A percentile compares a stretch with the other conserved stretches of the same genome.
Evolutionary conservation across 139 green algal species (phyloP).

Genomic region (Desmodesmus armatus): DNA sequence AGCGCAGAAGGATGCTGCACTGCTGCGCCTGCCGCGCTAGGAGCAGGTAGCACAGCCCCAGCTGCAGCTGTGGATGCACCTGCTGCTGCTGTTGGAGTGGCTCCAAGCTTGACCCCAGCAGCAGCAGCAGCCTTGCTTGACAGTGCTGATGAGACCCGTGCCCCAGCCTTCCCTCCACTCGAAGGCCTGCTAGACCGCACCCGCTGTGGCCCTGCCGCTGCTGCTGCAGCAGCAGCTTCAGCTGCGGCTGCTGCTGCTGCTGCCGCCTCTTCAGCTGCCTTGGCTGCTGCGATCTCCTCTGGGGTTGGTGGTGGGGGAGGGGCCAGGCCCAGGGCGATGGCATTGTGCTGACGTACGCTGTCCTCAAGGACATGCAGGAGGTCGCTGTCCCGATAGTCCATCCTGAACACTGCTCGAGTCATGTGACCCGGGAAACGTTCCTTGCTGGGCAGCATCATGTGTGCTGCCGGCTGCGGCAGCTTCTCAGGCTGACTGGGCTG

Average conservation of each 20-base stretch:
- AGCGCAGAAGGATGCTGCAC: conserved; percentile 52
- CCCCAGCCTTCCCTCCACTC: neutral
- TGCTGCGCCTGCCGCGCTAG: neutral
- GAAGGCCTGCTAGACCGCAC: neutral
- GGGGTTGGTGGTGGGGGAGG: neutral
- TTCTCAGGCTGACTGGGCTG: neutral
- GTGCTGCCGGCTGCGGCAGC: conserved; percentile 20
- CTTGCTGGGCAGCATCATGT: neutral
- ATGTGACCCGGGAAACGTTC: conserved; percentile 28
- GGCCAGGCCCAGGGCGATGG: neutral
- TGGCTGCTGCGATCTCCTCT: neutral
- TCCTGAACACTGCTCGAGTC: conserved; percentile 63
- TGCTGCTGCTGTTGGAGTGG: conserved; percentile 18
- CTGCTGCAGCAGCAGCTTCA: neutral
- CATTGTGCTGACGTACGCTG: conserved; percentile 48
- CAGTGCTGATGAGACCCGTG: neutral
- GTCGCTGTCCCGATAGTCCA: conserved; percentile 73
- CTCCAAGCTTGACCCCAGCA: neutral
- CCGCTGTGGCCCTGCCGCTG: neutral
- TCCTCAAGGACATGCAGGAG: conserved; percentile 70
- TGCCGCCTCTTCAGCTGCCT: neutral
- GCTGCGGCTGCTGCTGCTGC: neutral
- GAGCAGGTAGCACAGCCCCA: neutral
- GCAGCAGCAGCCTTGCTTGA: neutral
- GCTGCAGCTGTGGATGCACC: conserved; percentile 8